Evolutionary conservation across 2,329 filamentous ascomycete genomes (phyloP), one percentile per base, ranked within the genome.

Genomic region (Myriosclerotinia curreyana): DNA sequence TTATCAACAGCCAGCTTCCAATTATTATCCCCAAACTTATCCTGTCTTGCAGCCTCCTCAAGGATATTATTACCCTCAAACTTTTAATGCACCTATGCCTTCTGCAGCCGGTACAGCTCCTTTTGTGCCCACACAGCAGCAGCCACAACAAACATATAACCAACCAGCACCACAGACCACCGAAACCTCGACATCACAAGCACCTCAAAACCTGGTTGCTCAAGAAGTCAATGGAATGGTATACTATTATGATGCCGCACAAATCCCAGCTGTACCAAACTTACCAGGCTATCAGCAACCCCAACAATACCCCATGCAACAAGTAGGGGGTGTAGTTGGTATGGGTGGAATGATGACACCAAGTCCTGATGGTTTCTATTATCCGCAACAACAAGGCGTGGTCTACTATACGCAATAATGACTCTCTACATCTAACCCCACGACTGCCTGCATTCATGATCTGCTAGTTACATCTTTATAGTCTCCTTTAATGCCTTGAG

Each of bases 171-270:
- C 67, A 20, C 60, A 65, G 22, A 70, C 69, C 59, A 40, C 65
- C 14, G 60, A 65, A 12, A 50, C 9, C 15, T 49, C 56, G 6
- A 50, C 58, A 1, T 56, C 63, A 40, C 50, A 88, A 25, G 83
- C 56, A 49, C 56, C 58, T 50, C 83, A 89, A 25, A 83, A 80
- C 68, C 75, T 86, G 50, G 83, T 89, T 55, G 91, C 92, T 0
- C 93, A 97, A 75, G 94, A 98, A 78, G 87, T 88, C 68, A 96
- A 96, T 70, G 95, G 95, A 67, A 98, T 96, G 84, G 92, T 96
- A 0, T 98, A 96, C 76, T 99, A 96, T 75, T 93, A 92, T 72
- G 90, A 96, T 73, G 83, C 91, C 9, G 83, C 87, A n/a, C 88
- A 92, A 73, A 79, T 93, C 55, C 79, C 85, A 34, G 70, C 73